phyloP scores from a whole-genome alignment of 257 asterid genomes.

The Przewalskia tangutica region DNA sequence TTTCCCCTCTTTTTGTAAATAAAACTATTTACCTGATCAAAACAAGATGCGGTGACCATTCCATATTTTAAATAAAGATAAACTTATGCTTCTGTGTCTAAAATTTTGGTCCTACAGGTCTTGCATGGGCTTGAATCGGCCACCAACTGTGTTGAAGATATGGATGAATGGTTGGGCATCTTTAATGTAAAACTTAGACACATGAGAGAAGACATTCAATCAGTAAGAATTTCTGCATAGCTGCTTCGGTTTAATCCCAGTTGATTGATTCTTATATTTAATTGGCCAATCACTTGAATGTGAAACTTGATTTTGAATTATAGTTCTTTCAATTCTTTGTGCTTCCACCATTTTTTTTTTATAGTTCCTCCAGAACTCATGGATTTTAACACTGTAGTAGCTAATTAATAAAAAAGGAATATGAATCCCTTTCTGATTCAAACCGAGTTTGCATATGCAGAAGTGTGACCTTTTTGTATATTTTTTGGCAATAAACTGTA shows the following conservation, averaged over 20 bases:
- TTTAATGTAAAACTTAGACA: conserved; percentile 91
- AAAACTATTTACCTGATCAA: no score
- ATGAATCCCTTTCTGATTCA: not conserved
- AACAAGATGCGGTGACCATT: not conserved
- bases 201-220: conserved; percentile 99
- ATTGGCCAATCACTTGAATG: not conserved
- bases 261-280: not conserved
- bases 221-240: conserved; percentile 42
- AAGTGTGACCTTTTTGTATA: not conserved
- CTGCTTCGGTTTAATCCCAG: not conserved
- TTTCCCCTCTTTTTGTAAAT: no score
- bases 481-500: no score
- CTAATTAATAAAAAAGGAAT: not conserved
- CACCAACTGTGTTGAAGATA: conserved; percentile 78
- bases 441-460: not conserved
- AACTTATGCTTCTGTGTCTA: conserved; percentile 1
- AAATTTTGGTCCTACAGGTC: conserved; percentile 46
- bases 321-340: not conserved
- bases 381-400: not conserved
- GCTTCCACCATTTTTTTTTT: not conserved
- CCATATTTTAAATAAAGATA: not conserved
- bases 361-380: not conserved
- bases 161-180: conserved; percentile 98
- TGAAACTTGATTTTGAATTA: not conserved
- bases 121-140: conserved; percentile 79